Base-by-base conservation (phyloP, 495 filamentous ascomycete genomes). In the Parmelia sp. region DNA sequence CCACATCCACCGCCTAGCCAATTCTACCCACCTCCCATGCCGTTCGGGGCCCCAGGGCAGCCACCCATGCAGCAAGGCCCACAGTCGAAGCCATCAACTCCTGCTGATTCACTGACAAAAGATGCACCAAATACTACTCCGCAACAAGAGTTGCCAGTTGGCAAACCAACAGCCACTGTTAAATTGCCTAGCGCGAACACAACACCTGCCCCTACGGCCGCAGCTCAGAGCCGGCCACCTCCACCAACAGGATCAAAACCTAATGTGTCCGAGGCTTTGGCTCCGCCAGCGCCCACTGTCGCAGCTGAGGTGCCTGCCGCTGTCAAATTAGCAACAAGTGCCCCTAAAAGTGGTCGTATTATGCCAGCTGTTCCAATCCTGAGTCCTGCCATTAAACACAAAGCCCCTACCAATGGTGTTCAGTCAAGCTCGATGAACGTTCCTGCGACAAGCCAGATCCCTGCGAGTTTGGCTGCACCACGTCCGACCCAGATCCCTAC, bases 181-280 rank as follows among this genome's bases (percentile, higher is more conserved):
- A 71, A 69, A 65, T 62, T 72, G 25, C 68, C 70, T 33, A 63
- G 51, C 51, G 33, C 58, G 27, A 58, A 53, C 49, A 71, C 72
- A 10, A 79, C 77, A 7, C 76, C 80, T 27, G 74, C 70, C 33
- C 70, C 70, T 60, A 63, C 60, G 33, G 57, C 64, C 25, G 58
- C 68, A 21, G 65, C 72, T 60, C 75, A 74, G 37, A 77, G 77
- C 59, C 75, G 76, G 29, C 79, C 81, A 23, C 75, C 79, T 51
- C 84, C 84, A 9, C 86, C 87, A 6, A 81, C 83, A 55, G 87
- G 89, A 66, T 85, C 87, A 29, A 91, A 90, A 69, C 86, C 87
- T 11, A 74, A 80, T 12, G 80, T 82, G 23, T 70, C 75, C 45
- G 76, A 79, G 65, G 77, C 77, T 56, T 68, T 80, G 15, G 61